Evolutionary conservation across 441 rosid genomes (phyloP).

Genomic region (Mallotus japonicus): DNA sequence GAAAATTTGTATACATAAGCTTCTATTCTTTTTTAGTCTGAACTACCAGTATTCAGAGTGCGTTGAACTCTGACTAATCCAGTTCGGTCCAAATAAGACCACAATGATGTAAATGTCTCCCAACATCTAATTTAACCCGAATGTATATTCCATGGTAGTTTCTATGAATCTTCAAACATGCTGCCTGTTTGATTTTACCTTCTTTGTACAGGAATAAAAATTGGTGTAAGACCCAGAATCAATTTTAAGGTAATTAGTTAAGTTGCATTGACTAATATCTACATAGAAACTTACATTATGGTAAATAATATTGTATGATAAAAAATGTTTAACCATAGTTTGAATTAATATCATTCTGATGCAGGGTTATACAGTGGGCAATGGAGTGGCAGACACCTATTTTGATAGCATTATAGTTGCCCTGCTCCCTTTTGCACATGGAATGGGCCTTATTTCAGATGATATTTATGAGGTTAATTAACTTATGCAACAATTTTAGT

Average conservation of each 20-base stretch:
- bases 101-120: too few species aligned
- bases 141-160: too few species aligned
- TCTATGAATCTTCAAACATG: too few species aligned
- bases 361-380: slow-evolving; percentile 57
- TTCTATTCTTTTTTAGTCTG: too few species aligned
- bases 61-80: too few species aligned
- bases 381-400: slow-evolving; percentile 34
- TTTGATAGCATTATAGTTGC: slow-evolving; percentile 34
- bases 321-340: background rate
- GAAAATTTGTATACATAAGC: too few species aligned
- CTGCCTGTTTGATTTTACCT: background rate
- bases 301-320: too few species aligned
- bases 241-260: slow-evolving; percentile 44
- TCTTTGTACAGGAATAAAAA: slow-evolving; percentile 39
- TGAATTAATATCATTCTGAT: background rate
- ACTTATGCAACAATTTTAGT: background rate
- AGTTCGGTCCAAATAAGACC: too few species aligned
- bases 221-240: slow-evolving; percentile 37
- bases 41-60: too few species aligned
- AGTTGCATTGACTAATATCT: background rate
- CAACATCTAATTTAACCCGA: too few species aligned
- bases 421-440: slow-evolving; percentile 44
- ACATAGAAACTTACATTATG: background rate
- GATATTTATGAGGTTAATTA: slow-evolving; percentile 36
- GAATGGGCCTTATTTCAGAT: slow-evolving; percentile 55